Evolutionary conservation across 768 basidiomycete species (phyloP), one percentile per base, ranked within the genome.

Genomic region (Suillus subluteus): DNA sequence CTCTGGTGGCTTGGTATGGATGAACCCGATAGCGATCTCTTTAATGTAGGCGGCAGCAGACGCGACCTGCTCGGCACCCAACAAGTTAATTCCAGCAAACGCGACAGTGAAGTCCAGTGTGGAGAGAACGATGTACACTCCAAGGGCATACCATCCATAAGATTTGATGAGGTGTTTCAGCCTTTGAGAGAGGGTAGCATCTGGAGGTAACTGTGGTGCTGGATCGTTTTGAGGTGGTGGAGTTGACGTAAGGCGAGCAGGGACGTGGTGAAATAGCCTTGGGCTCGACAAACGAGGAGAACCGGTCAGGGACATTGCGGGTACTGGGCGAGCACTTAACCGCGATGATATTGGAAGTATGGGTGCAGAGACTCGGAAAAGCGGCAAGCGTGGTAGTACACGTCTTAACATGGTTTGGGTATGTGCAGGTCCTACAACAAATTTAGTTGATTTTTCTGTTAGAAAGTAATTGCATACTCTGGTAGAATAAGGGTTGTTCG

Each of bases 141-240:
- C 96, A 37, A 99, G 84, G 23, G 98, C 95, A 75, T 96, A 97
- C 93, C 94, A 95, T 38, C 97, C 97, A 75, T 99, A 98, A 5
- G 91, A 87, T 75, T 92, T 96, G 66, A 96, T 90, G 66, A 98
- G 90, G 70, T 87, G 84, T 73, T 90, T 94, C 30, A 96, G 81
- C 23, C 89, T 86, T 75, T 91, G 86, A 1, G 91, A 87, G 65
- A 94, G 81, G 1, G 88, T 79, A 3, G 85, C 80, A 68, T 86
- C 75, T 32, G 86, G 81, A 9, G 86, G 86, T 1, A 83, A 76
- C 44, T 69, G 58, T 38, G 73, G 63, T 46, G 56, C 38, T 54
- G 68, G 40, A 66, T 62, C 65, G 43, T 46, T 65, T 44, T 32
- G 44, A 37, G 59, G 59, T 26, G 67, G 70, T 65, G 79, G 71